Percentiles rank a stretch among this genome's conserved stretches.
phyloP scores from a whole-genome alignment of 2,329 filamentous ascomycete genomes.

The Nannizziopsis arthrosporioides region DNA sequence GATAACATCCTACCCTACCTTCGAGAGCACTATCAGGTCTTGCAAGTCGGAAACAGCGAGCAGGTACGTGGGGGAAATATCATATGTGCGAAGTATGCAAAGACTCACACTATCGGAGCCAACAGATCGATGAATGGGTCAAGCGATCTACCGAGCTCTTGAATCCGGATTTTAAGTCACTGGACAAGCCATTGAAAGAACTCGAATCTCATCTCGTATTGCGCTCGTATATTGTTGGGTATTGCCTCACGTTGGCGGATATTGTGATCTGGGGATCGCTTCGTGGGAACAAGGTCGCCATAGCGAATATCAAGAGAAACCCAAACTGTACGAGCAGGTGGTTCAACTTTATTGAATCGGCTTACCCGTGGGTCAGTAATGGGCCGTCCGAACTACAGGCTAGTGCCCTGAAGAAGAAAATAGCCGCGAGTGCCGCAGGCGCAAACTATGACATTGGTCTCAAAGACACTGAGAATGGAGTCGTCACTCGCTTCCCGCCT shows the following conservation, averaged over 20 bases:
- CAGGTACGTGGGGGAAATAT: constrained; percentile 10
- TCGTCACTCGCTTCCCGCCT: constrained; percentile 28
- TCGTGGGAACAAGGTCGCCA: constrained; percentile 17
- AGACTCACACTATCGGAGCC: background rate
- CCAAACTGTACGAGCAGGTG: constrained; percentile 15
- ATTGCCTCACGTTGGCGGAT: constrained; percentile 17
- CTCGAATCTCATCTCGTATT: constrained; percentile 18
- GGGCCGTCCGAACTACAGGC: constrained; percentile 15
- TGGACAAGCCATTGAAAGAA: constrained; percentile 18
- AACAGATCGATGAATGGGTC: constrained; percentile 18
- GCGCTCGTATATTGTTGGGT: constrained; percentile 17
- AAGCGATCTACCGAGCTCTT: constrained; percentile 13
- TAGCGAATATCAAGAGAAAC: constrained; percentile 11
- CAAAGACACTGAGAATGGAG: constrained; percentile 21
- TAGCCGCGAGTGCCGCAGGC: constrained; percentile 18
- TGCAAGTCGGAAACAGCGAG: constrained; percentile 14
- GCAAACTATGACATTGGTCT: constrained; percentile 23
- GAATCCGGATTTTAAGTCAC: constrained; percentile 15
- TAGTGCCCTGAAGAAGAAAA: constrained; percentile 16
- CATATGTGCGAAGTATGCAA: background rate
- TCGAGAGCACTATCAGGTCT: constrained; percentile 11
- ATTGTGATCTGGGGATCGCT: constrained; percentile 17
- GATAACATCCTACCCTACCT: constrained; percentile 15
- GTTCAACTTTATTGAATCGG: constrained; percentile 18
- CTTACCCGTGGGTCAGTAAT: constrained; percentile 18